Conservation (phyloP, 2,329 filamentous ascomycete species). For the Sclerotinia borealis region DNA sequence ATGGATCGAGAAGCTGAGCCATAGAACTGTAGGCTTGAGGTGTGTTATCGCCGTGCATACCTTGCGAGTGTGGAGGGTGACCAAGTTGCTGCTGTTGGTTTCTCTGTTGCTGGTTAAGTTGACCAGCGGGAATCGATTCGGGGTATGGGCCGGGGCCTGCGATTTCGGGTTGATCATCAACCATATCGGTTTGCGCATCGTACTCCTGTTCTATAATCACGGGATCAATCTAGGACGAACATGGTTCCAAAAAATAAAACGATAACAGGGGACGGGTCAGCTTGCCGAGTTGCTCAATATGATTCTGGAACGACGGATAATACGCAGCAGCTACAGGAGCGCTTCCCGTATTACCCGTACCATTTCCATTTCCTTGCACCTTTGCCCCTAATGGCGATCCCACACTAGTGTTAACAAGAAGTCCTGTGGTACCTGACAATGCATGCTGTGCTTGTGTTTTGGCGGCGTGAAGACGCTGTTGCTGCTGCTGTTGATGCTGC, state of each 20-base stretch:
- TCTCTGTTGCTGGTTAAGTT: conserved; percentile 13
- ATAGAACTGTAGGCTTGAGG: conserved; percentile 37
- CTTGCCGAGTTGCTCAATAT: conserved; percentile 95
- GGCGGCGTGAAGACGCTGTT: conserved; percentile 30
- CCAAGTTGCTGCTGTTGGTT: conserved; percentile 22
- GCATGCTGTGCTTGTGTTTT: conserved; percentile 26
- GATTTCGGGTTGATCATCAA: conserved; percentile 70
- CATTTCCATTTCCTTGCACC: conserved; percentile 28
- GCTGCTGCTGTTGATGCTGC: conserved; percentile 44
- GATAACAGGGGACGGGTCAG: conserved; percentile 46
- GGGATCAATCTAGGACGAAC: conserved; percentile 61
- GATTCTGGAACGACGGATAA: conserved; percentile 66
- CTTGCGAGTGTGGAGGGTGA: conserved; percentile 38
- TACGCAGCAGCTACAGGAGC: conserved; percentile 46
- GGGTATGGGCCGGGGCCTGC: conserved; percentile 59
- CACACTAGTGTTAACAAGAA: conserved; percentile 25
- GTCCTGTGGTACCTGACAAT: conserved; percentile 23
- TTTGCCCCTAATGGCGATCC: conserved; percentile 27
- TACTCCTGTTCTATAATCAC: conserved; percentile 88
- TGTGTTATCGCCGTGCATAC: conserved; percentile 36
- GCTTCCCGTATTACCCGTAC: conserved; percentile 35
- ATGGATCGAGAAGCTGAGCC: conserved; percentile 54
- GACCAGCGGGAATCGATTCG: conserved; percentile 42
- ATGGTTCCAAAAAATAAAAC: conserved; percentile 48
- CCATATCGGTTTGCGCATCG: conserved; percentile 81